Evolutionary conservation across 208 protist genomes (phyloP), one percentile per base, ranked within the genome.

Genomic region (Leishmania major): DNA sequence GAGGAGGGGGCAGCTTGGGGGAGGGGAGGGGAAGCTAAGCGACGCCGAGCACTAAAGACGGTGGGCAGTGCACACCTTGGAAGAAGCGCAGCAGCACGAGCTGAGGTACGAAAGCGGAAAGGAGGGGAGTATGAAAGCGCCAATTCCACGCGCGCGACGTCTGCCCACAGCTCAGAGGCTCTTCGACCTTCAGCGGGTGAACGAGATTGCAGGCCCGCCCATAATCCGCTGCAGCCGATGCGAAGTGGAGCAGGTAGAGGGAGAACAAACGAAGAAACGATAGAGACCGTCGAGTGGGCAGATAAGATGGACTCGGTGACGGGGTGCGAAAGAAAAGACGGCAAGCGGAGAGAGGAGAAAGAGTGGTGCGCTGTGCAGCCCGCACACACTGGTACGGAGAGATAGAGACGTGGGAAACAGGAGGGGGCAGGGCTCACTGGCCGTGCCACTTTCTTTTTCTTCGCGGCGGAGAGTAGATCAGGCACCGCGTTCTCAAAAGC

Each of bases 51-150:
- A n/a, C 40, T 13, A 40, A 55, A 53, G 40, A 55, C 7, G 67
- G 40, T 22, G 43, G 25, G 70, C n/a, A 37, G 25, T 64, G 43
- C 19, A 80, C 51, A 37, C 70, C 77, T 43, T 43, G 59, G 25
- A 70, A 80, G 60, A 13, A 77, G 78, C 66, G 69, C 28, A 51
- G 70, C 70, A 70, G 77, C 55, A 71, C 77, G 43, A 66, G 66
- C 22, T 51, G 25, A 55, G 15, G 15, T 45, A 17, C 5, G 4
- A 47, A 53, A 74, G 78, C 7, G 45, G 8, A 51, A 74, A 75
- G 57, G 31, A n/a, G 31, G 31, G 6, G 10, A 37, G 45, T 55
- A 55, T 28, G 40, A 11, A 45, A 51, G 28, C 45, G 47, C 8
- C 70, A 28, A 51, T 51, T 8, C 45, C 11, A 13, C 17, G 11